These are phyloP conservation scores for Auriscalpium microsporum DNA, from an alignment of 768 basidiomycete genomes.

Conservation along the genomic window DNA sequence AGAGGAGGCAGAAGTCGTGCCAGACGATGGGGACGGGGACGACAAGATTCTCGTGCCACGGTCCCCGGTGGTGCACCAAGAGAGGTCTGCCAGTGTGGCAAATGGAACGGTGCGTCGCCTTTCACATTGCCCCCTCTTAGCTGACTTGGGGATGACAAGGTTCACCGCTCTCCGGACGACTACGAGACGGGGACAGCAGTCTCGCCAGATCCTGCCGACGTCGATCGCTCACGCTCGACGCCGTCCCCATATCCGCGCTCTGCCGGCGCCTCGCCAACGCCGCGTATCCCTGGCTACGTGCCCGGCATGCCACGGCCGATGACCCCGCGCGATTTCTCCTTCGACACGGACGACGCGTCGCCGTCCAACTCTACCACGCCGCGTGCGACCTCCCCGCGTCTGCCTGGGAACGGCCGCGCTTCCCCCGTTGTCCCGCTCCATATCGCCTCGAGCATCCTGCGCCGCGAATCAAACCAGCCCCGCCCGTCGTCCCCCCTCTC, in stretches of 20 bases:
- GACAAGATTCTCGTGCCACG: conserved; percentile 74
- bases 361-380: conserved; percentile 67
- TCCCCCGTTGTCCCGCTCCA: conserved; percentile 29
- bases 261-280: conserved; percentile 39
- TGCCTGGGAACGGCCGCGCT: conserved; percentile 24
- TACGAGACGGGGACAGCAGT: conserved; percentile 64
- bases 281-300: conserved; percentile 71
- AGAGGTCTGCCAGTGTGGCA: conserved; percentile 7
- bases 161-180: conserved; percentile 20
- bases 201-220: conserved; percentile 45
- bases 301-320: conserved; percentile 88
- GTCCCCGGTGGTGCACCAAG: conserved; percentile 27
- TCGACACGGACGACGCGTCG: conserved; percentile 63
- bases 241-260: conserved; percentile 50
- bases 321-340: conserved; percentile 68
- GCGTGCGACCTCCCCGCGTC: conserved; percentile 62
- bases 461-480: conserved; percentile 47
- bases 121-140: not conserved
- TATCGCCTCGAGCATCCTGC: conserved; percentile 30
- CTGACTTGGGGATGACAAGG: not conserved
- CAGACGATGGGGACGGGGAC: conserved; percentile 30
- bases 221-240: conserved; percentile 46
- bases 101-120: conserved; percentile 9
- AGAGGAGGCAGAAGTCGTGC: conserved; percentile 35
- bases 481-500: conserved; percentile 41